Conservation (phyloP, 1,284 basidiomycete species). For the Coniferiporia weirii region DNA sequence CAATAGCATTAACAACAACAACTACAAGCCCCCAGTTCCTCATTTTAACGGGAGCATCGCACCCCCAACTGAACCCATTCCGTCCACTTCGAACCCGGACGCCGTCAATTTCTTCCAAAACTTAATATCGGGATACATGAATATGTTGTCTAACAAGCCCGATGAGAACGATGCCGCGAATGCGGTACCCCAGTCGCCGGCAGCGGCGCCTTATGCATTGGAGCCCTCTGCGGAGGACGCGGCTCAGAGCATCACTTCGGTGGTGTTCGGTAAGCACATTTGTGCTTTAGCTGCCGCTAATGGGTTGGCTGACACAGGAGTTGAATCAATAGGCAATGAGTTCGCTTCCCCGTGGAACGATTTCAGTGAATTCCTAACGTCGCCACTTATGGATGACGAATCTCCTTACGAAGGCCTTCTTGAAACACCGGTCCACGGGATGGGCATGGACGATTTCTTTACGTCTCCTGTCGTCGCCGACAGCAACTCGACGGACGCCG, state of each 20-base stretch:
- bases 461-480: conserved; percentile 28
- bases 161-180: conserved; percentile 17
- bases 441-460: conserved; percentile 34
- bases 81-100: conserved; percentile 24
- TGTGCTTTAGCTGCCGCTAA: not conserved
- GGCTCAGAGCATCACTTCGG: conserved; percentile 3
- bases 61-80: conserved; percentile 23
- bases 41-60: conserved; percentile 1
- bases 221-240: conserved; percentile 11
- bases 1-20: conserved; percentile 25
- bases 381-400: conserved; percentile 37
- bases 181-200: conserved; percentile 22
- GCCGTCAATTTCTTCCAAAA: conserved; percentile 24
- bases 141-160: conserved; percentile 39
- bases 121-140: conserved; percentile 43
- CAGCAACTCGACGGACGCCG: conserved; percentile 22
- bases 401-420: conserved; percentile 56
- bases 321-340: conserved; percentile 22
- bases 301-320: not conserved
- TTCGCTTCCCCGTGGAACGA: not conserved
- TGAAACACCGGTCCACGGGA: conserved; percentile 44
- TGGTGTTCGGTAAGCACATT: conserved; percentile 13
- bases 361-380: conserved; percentile 39
- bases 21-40: conserved; percentile 30
- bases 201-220: not conserved